Evolutionary conservation across 306 rosid species (phyloP).

Genomic region (Cucumis cinereus): DNA sequence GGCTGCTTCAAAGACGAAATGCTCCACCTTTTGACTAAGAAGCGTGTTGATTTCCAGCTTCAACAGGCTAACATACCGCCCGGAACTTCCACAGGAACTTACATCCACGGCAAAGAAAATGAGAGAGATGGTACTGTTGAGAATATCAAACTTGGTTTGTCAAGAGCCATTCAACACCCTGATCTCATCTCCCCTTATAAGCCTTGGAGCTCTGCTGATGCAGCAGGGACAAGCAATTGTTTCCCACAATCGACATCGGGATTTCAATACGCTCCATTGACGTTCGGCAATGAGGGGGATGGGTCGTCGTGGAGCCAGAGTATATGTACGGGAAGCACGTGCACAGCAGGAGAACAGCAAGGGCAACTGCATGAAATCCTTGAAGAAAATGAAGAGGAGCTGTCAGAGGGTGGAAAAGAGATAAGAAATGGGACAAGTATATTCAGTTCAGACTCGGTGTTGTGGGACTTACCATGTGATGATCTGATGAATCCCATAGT

Average conservation of each 20-base stretch:
- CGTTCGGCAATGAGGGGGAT: constrained; percentile 45
- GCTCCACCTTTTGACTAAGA: constrained; percentile 67
- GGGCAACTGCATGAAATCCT: constrained; percentile 38
- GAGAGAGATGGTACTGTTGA: constrained; percentile 35
- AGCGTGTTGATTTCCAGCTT: constrained; percentile 49
- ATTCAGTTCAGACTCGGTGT: constrained; percentile 58
- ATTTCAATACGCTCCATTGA: constrained; percentile 40
- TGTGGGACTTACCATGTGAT: constrained; percentile 86
- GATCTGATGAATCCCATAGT: constrained; percentile 65
- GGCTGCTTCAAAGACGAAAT: constrained; percentile 87
- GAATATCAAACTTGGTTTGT: constrained; percentile 62
- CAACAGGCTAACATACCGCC: constrained; percentile 31
- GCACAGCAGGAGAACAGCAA: constrained; percentile 62
- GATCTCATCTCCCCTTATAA: constrained; percentile 37
- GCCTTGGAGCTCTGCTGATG: constrained; percentile 49
- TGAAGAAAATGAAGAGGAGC: constrained; percentile 44
- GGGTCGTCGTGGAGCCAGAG: constrained; percentile 83
- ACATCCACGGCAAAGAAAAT: constrained; percentile 35
- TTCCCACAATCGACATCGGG: constrained; percentile 39
- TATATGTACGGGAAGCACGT: constrained; percentile 68
- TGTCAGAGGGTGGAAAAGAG: constrained; percentile 43
- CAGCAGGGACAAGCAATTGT: constrained; percentile 44
- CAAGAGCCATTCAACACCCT: constrained; percentile 62
- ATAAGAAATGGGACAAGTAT: constrained; percentile 50
- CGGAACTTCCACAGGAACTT: constrained; percentile 24